phyloP scores from a whole-genome alignment of 2,329 filamentous ascomycete species.

The Lasiodiplodia citricola region DNA sequence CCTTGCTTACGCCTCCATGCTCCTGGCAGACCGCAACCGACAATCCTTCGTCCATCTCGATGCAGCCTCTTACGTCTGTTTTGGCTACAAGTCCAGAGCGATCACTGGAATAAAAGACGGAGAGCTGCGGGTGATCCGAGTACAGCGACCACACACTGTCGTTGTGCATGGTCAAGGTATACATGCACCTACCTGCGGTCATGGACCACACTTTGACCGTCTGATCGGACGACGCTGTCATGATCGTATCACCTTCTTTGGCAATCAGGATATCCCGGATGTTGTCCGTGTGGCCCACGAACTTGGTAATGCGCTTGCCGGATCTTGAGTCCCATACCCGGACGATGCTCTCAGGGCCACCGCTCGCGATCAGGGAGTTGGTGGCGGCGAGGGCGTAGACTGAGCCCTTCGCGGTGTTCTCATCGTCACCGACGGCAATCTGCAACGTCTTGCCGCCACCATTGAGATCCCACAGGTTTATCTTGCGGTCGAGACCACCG shows the following conservation, averaged over 20 bases:
- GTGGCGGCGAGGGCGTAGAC: conserved; percentile 88
- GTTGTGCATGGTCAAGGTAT: conserved; percentile 98
- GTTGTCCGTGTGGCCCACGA: conserved; percentile 95
- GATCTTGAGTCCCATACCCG: conserved; percentile 89
- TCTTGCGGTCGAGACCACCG: conserved; percentile 88
- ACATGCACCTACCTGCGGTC: conserved; percentile 92
- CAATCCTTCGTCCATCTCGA: conserved; percentile 83
- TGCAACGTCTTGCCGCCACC: conserved; percentile 84
- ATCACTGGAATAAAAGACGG: conserved; percentile 93
- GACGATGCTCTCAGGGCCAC: conserved; percentile 91
- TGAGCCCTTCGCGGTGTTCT: conserved; percentile 81
- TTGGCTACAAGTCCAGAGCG: conserved; percentile 93
- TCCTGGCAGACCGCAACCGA: conserved; percentile 93
- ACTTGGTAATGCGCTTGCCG: conserved; percentile 90
- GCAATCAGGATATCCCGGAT: conserved; percentile 90
- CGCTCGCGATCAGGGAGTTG: conserved; percentile 82
- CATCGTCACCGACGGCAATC: conserved; percentile 84
- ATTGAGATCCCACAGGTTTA: conserved; percentile 91
- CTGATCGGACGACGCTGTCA: conserved; percentile 94
- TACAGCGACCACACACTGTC: conserved; percentile 97
- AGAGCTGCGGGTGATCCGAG: conserved; percentile 83
- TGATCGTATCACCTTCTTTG: conserved; percentile 84
- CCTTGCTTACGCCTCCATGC: conserved; percentile 76
- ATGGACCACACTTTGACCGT: conserved; percentile 99
- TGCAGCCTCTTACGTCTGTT: conserved; percentile 80